phyloP scores from a whole-genome alignment of 2,329 filamentous ascomycete genomes.

The Cryphonectria carpinicola region DNA sequence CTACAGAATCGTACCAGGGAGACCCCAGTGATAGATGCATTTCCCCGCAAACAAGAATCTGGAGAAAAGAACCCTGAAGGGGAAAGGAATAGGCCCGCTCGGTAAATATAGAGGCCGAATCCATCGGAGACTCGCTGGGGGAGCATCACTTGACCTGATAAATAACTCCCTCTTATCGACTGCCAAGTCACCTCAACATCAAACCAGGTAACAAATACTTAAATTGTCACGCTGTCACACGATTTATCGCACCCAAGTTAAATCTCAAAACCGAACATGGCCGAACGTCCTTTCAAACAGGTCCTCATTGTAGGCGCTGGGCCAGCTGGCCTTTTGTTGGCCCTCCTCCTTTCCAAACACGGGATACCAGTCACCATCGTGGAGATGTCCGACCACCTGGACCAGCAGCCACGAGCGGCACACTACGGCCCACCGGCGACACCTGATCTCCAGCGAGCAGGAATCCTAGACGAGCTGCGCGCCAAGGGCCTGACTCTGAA shows the following conservation, averaged over 20 bases:
- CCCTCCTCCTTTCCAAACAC: slow-evolving; percentile 56
- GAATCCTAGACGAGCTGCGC: slow-evolving; percentile 54
- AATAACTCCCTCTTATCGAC: too few species aligned
- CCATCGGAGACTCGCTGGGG: neutral
- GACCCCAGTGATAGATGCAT: neutral
- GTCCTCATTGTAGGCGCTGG: slow-evolving; percentile 53
- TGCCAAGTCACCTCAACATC: neutral
- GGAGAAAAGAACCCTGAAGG: neutral
- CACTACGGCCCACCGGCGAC: slow-evolving; percentile 64
- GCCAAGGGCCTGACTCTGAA: slow-evolving; percentile 43
- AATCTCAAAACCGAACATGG: neutral
- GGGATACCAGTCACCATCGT: slow-evolving; percentile 58
- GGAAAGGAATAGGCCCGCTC: neutral
- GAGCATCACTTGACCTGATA: neutral
- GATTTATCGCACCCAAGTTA: neutral
- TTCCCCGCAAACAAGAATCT: slow-evolving; percentile 13
- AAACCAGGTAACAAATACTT: neutral
- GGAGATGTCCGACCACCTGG: slow-evolving; percentile 57
- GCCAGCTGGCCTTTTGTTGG: slow-evolving; percentile 53
- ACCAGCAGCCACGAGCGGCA: slow-evolving; percentile 64
- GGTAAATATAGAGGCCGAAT: slow-evolving; percentile 11
- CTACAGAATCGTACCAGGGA: neutral
- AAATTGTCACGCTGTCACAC: neutral
- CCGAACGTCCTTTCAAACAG: slow-evolving; percentile 31
- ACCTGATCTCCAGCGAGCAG: slow-evolving; percentile 61